Conservation (phyloP, 257 asterid genomes). For the Nicotiana otophora region DNA sequence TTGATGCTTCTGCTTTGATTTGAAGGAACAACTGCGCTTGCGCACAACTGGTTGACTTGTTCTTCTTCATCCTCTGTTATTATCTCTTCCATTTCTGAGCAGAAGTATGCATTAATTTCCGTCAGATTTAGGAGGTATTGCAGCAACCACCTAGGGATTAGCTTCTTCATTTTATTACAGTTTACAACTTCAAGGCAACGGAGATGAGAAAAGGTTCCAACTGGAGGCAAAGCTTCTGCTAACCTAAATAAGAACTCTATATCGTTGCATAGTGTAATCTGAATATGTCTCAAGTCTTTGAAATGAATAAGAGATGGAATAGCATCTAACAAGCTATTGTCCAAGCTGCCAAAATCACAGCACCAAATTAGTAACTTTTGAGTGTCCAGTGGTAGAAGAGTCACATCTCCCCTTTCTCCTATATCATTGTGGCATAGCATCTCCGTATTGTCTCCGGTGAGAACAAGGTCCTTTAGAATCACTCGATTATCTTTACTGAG, state of each 20-base stretch:
- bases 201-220: constrained; percentile 23
- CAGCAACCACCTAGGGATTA: constrained; percentile 7
- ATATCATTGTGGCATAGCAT: not conserved
- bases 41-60: not conserved
- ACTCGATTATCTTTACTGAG: not conserved
- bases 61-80: constrained; percentile 11
- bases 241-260: constrained; percentile 18
- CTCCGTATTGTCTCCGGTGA: not conserved
- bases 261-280: not conserved
- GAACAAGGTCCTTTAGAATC: not conserved
- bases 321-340: constrained; percentile 15
- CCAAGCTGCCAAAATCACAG: not conserved
- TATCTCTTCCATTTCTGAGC: constrained; percentile 17
- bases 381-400: constrained; percentile 16
- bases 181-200: not conserved
- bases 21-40: not conserved
- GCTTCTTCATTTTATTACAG: constrained; percentile 12
- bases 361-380: not conserved
- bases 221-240: not conserved
- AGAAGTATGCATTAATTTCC: not conserved
- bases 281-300: constrained; percentile 1
- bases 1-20: not conserved
- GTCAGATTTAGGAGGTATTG: constrained; percentile 15
- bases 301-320: constrained; percentile 3
- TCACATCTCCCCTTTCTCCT: not conserved